A percentile compares a stretch with the other conserved stretches of the same genome.
Evolutionary conservation across 2,329 filamentous ascomycete species (phyloP).

Genomic region (Trematosphaeria pertusa): DNA sequence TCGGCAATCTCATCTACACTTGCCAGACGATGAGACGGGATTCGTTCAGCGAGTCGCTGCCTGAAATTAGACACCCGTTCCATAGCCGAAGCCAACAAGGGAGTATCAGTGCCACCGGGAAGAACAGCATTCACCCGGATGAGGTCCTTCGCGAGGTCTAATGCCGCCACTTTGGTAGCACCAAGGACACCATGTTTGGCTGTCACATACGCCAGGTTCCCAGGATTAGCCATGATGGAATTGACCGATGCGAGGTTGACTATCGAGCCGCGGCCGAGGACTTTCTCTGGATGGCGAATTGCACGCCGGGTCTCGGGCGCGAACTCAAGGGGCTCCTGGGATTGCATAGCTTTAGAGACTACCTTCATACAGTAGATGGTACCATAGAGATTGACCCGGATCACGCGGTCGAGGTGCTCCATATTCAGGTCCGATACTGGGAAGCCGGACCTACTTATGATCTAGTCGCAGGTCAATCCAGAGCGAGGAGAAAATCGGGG

Average conservation of each 20-base stretch:
- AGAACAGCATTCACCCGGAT: conserved; percentile 17
- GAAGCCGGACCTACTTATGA: not conserved
- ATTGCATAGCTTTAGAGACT: conserved; percentile 55
- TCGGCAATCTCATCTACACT: not conserved
- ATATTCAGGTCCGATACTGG: not conserved
- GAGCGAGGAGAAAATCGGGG: conserved; percentile 7
- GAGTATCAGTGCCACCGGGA: too few relatives aligned
- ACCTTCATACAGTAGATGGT: conserved; percentile 63
- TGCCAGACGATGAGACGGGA: too few relatives aligned
- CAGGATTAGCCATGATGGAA: conserved; percentile 14
- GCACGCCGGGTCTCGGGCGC: not conserved
- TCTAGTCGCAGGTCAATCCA: not conserved
- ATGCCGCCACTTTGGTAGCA: conserved; percentile 31
- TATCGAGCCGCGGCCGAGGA: conserved; percentile 16
- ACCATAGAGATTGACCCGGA: conserved; percentile 56
- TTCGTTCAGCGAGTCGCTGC: too few relatives aligned
- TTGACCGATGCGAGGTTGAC: conserved; percentile 17
- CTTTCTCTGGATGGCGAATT: not conserved
- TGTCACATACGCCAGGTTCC: conserved; percentile 21
- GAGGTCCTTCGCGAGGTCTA: conserved; percentile 18
- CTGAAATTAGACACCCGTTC: too few relatives aligned
- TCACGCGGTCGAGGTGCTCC: conserved; percentile 19
- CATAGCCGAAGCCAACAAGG: too few relatives aligned
- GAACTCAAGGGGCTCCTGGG: conserved; percentile 45
- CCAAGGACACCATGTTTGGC: conserved; percentile 42